Evolutionary conservation across 148 eudicot species (phyloP).

Genomic region (Fallopia convolvulus): DNA sequence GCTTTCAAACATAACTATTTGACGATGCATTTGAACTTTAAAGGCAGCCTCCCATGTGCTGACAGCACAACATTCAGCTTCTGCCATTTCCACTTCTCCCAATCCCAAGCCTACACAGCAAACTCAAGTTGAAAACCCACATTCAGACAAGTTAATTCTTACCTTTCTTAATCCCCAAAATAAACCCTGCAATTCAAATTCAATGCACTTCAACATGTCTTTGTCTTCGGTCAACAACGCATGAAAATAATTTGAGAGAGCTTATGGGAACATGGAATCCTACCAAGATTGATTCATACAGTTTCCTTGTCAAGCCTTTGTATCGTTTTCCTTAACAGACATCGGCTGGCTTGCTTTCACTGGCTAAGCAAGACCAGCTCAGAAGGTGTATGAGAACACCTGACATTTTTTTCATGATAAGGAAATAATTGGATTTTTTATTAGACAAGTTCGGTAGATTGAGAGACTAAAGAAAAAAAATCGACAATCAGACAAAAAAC

Average conservation of each 20-base stretch:
- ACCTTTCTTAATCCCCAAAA: background rate
- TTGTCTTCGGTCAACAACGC: background rate
- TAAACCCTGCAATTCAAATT: background rate
- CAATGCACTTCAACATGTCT: background rate
- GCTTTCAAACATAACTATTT: background rate
- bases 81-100: background rate
- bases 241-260: background rate
- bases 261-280: background rate
- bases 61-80: conserved; percentile 1
- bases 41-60: conserved; percentile 7
- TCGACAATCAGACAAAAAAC: no score
- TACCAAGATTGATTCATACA: background rate
- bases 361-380: background rate
- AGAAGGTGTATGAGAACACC: no score
- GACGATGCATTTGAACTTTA: background rate
- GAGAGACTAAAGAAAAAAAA: no score
- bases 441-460: no score
- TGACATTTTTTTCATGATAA: no score
- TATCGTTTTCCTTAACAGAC: background rate
- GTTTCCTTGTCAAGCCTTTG: background rate
- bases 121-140: background rate
- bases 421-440: no score
- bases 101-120: background rate
- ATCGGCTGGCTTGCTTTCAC: background rate
- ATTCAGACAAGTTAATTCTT: background rate